Evolutionary conservation across 2,329 filamentous ascomycete genomes (phyloP).

Genomic region (Dactylellina haptotyla): DNA sequence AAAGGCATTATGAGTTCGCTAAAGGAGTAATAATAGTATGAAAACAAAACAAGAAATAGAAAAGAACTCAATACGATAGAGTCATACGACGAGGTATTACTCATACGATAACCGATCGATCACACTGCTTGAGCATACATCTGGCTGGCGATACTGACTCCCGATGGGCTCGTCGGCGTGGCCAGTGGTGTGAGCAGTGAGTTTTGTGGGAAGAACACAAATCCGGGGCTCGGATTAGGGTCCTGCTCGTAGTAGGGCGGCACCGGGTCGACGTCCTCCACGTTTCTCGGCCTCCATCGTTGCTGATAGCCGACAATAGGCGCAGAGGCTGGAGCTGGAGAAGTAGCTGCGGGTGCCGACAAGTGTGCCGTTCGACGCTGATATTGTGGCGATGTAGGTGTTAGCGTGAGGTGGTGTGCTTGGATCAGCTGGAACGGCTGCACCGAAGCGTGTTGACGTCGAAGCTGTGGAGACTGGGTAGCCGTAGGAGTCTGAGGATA

Average conservation of each 20-base stretch:
- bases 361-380: slow-evolving; percentile 38
- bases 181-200: slow-evolving; percentile 38
- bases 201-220: slow-evolving; percentile 50
- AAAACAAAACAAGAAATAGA: background rate
- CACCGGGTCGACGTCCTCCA: slow-evolving; percentile 48
- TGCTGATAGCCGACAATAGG: slow-evolving; percentile 33
- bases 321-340: background rate
- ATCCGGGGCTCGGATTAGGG: slow-evolving; percentile 51
- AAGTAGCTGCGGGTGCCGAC: slow-evolving; percentile 26
- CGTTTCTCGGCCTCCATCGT: slow-evolving; percentile 49
- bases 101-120: slow-evolving; percentile 3
- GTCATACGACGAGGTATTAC: background rate
- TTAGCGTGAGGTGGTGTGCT: slow-evolving; percentile 47
- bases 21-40: slow-evolving; percentile 11
- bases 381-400: slow-evolving; percentile 46
- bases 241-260: slow-evolving; percentile 50
- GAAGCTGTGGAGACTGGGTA: slow-evolving; percentile 1
- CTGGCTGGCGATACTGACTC: slow-evolving; percentile 32
- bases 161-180: slow-evolving; percentile 44
- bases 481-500: slow-evolving; percentile 23
- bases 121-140: slow-evolving; percentile 53
- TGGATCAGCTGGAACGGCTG: slow-evolving; percentile 44
- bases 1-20: too few species aligned
- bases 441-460: slow-evolving; percentile 27
- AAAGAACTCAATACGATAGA: background rate